Evolutionary conservation across 2,329 filamentous ascomycete genomes (phyloP), one percentile per base, ranked within the genome.

Genomic region (Aureobasidium sp.): DNA sequence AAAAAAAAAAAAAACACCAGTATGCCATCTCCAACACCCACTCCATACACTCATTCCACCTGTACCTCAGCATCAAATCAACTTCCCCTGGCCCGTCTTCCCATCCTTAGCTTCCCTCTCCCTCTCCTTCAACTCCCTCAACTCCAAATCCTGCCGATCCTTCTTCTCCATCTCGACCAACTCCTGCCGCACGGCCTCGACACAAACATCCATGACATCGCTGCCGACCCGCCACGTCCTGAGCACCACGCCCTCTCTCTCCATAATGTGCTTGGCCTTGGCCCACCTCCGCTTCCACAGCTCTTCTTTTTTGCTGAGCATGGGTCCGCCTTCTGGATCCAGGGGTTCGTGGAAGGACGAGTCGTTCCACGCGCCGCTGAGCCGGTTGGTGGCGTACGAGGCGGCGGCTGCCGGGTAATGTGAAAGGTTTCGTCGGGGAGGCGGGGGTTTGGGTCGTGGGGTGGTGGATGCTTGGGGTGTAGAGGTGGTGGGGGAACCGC

Each of bases 181-280:
- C 31, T 79, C 80, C 62, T 79, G 76, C 70, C 80, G 79, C 3
- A 90, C 82, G 61, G 91, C 79, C 15, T 78, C 81, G 57, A 85
- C 78, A 2, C 87, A 85, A 71, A 89, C 86, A 0, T 77, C 77
- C 60, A 83, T 77, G 8, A 89, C 86, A 74, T 94, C 89, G 29
- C 79, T 77, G 0, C 89, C 89, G 11, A 80, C 81, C 43, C 87
- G 79, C 89, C 89, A 94, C 21, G 82, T 89, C 64, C 88, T 83
- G 37, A 94, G 70, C 64, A 80, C 75, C 0, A 94, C 86, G 4
- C 86, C 86, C 40, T 84, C 76, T 5, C 77, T 75, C n/a, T 83
- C 81, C 10, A 93, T 77, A 31, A 84, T 75, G 43, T 78, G 76
- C 64, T 87, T 84, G 3, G 89, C 88, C 46, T 82, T 76, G 43